Conservation (phyloP, 805 yeast genomes). For the Hermanozyma aechmeae region DNA sequence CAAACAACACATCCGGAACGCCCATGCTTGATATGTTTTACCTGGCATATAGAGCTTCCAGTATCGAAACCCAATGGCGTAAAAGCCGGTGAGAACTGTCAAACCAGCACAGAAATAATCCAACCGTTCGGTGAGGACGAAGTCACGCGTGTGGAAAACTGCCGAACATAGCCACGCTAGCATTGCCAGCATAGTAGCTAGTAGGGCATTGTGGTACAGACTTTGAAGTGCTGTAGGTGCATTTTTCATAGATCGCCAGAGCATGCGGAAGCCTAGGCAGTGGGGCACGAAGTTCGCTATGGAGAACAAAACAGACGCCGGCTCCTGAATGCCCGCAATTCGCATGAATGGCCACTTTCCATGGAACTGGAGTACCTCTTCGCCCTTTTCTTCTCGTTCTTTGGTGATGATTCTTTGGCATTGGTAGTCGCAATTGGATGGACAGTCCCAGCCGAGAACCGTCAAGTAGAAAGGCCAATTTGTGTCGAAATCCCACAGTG, state of each 20-base stretch:
- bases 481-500: slow-evolving; percentile 24
- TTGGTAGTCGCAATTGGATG: slow-evolving; percentile 79
- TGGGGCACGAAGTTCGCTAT: slow-evolving; percentile 28
- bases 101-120: slow-evolving; percentile 93
- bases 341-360: slow-evolving; percentile 96
- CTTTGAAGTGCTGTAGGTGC: background rate
- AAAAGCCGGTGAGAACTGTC: slow-evolving; percentile 74
- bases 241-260: slow-evolving; percentile 1
- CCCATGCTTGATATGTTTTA: slow-evolving; percentile 12
- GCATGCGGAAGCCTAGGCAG: slow-evolving; percentile 9
- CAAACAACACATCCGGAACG: slow-evolving; percentile 33
- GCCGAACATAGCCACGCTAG: slow-evolving; percentile 85
- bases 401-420: slow-evolving; percentile 75
- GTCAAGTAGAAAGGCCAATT: slow-evolving; percentile 35
- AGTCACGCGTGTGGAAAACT: slow-evolving; percentile 82
- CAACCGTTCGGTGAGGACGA: slow-evolving; percentile 65
- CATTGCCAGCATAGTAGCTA: slow-evolving; percentile 45
- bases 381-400: slow-evolving; percentile 36
- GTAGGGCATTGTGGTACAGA: background rate
- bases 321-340: slow-evolving; percentile 73
- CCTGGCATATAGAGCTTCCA: slow-evolving; percentile 44
- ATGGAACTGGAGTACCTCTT: slow-evolving; percentile 73
- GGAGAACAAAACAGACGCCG: slow-evolving; percentile 75
- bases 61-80: slow-evolving; percentile 53
- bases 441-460: slow-evolving; percentile 32